Conservation (phyloP, 768 basidiomycete species). For the Aureoboletus auriporus region DNA sequence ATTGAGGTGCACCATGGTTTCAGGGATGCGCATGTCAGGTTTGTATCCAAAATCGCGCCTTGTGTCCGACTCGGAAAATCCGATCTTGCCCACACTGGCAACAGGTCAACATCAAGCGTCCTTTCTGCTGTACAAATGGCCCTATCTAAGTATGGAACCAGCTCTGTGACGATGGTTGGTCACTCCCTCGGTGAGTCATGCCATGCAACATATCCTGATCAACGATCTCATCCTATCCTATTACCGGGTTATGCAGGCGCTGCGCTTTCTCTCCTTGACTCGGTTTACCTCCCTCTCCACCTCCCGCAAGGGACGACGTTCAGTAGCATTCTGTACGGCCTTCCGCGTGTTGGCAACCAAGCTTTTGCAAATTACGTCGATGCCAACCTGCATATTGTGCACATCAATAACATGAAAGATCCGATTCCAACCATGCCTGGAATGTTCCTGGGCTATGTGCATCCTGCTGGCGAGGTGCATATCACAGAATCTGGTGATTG, state of each 20-base stretch:
- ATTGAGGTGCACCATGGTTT: conserved; percentile 48
- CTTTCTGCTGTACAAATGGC: conserved; percentile 39
- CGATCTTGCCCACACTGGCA: conserved; percentile 25
- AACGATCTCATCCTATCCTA: not conserved
- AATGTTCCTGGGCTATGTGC: conserved; percentile 35
- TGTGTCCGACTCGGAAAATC: not conserved
- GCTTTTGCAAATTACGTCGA: conserved; percentile 57
- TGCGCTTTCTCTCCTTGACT: conserved; percentile 34
- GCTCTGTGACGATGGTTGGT: conserved; percentile 40
- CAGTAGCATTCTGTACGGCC: conserved; percentile 29
- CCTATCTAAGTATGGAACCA: conserved; percentile 32
- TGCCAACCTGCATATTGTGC: conserved; percentile 38
- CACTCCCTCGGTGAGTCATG: conserved; percentile 36
- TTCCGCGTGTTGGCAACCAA: conserved; percentile 48
- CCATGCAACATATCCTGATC: not conserved
- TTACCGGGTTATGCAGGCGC: conserved; percentile 21
- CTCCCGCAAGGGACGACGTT: conserved; percentile 28
- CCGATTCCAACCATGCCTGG: conserved; percentile 33
- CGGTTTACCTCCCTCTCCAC: conserved; percentile 33
- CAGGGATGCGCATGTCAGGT: conserved; percentile 40
- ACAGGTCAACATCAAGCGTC: conserved; percentile 36
- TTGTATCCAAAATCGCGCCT: conserved; percentile 5
- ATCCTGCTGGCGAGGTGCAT: conserved; percentile 39
- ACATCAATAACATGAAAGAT: conserved; percentile 49
- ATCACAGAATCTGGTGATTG: conserved; percentile 44